Evolutionary conservation across 306 rosid genomes (phyloP).

Genomic region (Lagenaria siceraria): DNA sequence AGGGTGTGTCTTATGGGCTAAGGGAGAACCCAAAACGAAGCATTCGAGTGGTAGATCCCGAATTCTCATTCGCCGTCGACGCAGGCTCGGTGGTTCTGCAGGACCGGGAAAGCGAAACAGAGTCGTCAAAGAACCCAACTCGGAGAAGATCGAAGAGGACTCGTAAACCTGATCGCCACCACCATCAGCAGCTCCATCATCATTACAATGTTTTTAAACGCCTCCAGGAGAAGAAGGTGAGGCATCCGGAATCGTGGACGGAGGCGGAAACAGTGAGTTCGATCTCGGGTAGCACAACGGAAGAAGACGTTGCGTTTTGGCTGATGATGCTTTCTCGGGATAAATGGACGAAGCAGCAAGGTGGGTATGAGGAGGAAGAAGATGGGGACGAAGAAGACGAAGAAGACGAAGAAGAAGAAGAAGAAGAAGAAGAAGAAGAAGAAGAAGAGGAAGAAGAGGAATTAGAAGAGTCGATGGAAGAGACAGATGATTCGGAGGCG

Average conservation of each 20-base stretch:
- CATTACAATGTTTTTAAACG: background rate
- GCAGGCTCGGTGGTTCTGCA: slow-evolving; percentile 58
- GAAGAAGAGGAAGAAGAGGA: slow-evolving; percentile 16
- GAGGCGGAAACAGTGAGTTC: slow-evolving; percentile 63
- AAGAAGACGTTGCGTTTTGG: slow-evolving; percentile 69
- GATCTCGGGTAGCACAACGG: slow-evolving; percentile 54
- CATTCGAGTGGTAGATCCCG: slow-evolving; percentile 54
- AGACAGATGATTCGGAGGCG: slow-evolving; percentile 40
- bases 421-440: slow-evolving; percentile 11
- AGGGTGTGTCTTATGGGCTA: slow-evolving; percentile 24
- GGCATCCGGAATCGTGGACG: slow-evolving; percentile 35
- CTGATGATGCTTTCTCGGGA: slow-evolving; percentile 83
- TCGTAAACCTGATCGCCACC: slow-evolving; percentile 23
- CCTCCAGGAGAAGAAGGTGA: slow-evolving; percentile 4
- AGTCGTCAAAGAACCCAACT: slow-evolving; percentile 64
- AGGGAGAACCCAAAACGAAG: slow-evolving; percentile 71
- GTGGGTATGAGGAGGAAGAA: background rate
- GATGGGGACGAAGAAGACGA: background rate
- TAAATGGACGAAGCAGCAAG: slow-evolving; percentile 32
- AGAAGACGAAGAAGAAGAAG: background rate
- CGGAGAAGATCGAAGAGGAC: slow-evolving; percentile 52
- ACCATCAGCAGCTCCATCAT: background rate
- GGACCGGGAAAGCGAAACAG: slow-evolving; percentile 75
- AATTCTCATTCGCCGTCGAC: slow-evolving; percentile 40
- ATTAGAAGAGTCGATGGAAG: slow-evolving; percentile 28